Conservation (phyloP, 208 protist species). For the Plasmodiophora brassicae region DNA sequence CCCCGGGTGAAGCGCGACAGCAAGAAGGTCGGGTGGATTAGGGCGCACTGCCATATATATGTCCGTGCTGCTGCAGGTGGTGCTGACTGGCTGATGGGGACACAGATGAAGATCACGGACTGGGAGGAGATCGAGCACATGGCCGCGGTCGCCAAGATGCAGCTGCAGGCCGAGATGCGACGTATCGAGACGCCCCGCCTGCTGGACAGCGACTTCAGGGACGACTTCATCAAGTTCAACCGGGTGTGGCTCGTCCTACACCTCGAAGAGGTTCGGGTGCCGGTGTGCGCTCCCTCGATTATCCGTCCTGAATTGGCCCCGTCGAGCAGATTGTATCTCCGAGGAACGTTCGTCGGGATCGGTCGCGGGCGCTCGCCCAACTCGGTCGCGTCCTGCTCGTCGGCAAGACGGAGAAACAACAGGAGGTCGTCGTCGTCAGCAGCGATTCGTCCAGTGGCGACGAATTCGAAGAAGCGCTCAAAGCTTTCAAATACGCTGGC, state of each 20-base stretch:
- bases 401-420: background rate
- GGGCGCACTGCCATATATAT: too few relatives aligned
- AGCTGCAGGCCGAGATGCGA: background rate
- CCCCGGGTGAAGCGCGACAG: too few relatives aligned
- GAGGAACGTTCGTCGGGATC: constrained; percentile 11
- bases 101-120: background rate
- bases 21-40: too few relatives aligned
- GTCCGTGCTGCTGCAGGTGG: too few relatives aligned
- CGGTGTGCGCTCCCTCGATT: too few relatives aligned
- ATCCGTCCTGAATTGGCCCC: too few relatives aligned
- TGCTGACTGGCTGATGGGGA: too few relatives aligned
- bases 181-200: background rate
- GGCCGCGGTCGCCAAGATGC: background rate
- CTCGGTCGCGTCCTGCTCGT: background rate
- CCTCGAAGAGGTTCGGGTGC: background rate
- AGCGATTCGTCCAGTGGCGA: constrained; percentile 25
- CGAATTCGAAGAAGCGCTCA: background rate
- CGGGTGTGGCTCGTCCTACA: background rate
- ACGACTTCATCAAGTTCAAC: constrained; percentile 13
- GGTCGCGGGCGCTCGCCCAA: background rate
- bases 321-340: constrained; percentile 28
- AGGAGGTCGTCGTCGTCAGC: background rate
- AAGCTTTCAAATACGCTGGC: background rate
- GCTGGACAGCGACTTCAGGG: background rate
- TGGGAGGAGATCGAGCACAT: constrained; percentile 35